These are phyloP conservation scores for Butyriboletus appendiculatus DNA, from an alignment of 1,284 basidiomycete genomes.

Conservation along the genomic window DNA sequence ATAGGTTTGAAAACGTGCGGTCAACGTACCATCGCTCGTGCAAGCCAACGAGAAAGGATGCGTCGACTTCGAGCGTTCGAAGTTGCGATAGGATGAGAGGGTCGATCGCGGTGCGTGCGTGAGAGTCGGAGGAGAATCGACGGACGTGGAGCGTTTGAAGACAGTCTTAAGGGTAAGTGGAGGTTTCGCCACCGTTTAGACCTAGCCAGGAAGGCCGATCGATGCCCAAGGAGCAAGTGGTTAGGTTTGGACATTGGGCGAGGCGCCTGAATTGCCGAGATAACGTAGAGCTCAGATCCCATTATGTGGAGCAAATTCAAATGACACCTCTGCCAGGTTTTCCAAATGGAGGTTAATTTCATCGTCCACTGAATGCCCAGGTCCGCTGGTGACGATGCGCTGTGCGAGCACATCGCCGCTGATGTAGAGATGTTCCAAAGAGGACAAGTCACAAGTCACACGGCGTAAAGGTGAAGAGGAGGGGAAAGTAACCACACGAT, in stretches of 20 bases:
- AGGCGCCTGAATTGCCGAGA: slow-evolving; percentile 6
- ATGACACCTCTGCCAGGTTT: slow-evolving; percentile 12
- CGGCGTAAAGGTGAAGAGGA: slow-evolving; percentile 14
- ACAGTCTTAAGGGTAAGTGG: slow-evolving; percentile 13
- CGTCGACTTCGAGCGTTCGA: slow-evolving; percentile 19
- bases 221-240: slow-evolving; percentile 18
- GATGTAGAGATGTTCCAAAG: slow-evolving; percentile 15
- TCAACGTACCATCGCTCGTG: slow-evolving; percentile 4
- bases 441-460: slow-evolving; percentile 21
- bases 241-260: slow-evolving; percentile 17
- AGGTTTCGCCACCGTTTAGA: neutral
- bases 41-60: neutral
- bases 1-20: slow-evolving; percentile 17
- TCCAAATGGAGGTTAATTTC: slow-evolving; percentile 14
- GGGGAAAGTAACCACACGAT: slow-evolving; percentile 9
- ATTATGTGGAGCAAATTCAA: slow-evolving; percentile 9
- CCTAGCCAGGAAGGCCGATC: neutral
- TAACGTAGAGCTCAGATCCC: slow-evolving; percentile 3
- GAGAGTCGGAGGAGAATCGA: neutral
- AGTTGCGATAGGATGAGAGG: slow-evolving; percentile 18
- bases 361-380: neutral
- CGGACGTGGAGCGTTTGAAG: slow-evolving; percentile 20
- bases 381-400: neutral
- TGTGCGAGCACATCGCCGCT: neutral
- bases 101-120: slow-evolving; percentile 4